phyloP scores from a whole-genome alignment of 2,329 filamentous ascomycete species.

The Lachnellula hyalina region DNA sequence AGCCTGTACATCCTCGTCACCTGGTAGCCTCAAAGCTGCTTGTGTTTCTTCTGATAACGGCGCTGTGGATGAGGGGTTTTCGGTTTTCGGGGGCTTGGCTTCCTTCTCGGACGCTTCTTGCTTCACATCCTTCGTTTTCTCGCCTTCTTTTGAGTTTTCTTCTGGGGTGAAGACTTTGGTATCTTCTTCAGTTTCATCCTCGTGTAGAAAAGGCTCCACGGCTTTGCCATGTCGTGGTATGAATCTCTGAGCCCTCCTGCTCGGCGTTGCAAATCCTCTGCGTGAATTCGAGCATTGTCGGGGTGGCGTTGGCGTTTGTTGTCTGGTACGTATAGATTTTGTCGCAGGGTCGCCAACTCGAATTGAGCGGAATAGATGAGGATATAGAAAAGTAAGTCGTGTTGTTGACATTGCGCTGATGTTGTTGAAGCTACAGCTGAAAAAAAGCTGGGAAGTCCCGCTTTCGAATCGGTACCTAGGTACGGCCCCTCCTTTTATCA shows the following conservation, averaged over 20 bases:
- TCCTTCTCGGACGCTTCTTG: constrained; percentile 4
- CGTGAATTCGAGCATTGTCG: constrained; percentile 21
- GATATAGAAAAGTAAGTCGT: constrained; percentile 64
- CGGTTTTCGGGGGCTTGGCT: neutral
- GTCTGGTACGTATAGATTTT: constrained; percentile 30
- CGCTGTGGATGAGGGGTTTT: constrained; percentile 13
- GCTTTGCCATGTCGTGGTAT: constrained; percentile 55
- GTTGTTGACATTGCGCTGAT: constrained; percentile 49
- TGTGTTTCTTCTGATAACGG: constrained; percentile 26
- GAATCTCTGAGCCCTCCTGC: constrained; percentile 38
- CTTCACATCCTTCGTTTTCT: constrained; percentile 7
- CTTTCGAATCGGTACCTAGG: neutral
- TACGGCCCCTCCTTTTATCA: neutral
- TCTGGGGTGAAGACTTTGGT: constrained; percentile 13
- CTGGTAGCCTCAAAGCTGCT: constrained; percentile 20
- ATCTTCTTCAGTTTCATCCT: constrained; percentile 27
- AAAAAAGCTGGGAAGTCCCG: neutral
- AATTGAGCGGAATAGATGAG: constrained; percentile 56
- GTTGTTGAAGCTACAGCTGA: neutral
- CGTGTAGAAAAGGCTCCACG: constrained; percentile 45
- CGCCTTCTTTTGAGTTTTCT: constrained; percentile 8
- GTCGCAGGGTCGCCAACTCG: constrained; percentile 40
- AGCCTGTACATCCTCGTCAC: constrained; percentile 10
- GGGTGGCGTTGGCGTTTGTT: constrained; percentile 22
- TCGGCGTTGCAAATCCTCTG: constrained; percentile 36